Conservation (phyloP, 176 grass and related monocot genomes). For the Oryza brachyantha region DNA sequence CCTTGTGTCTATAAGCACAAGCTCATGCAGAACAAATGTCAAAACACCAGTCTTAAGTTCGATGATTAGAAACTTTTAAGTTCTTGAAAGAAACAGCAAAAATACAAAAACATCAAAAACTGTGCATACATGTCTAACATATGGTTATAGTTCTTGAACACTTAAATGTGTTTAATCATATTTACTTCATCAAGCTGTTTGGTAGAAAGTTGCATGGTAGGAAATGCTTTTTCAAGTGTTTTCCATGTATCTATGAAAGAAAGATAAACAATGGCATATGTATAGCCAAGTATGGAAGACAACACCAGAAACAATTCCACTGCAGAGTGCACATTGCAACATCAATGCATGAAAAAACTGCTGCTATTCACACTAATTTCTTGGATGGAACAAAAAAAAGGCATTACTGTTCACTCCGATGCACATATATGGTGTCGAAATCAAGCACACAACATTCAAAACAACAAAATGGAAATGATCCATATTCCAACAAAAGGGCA, state of each 20-base stretch:
- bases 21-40: slow-evolving; percentile 9
- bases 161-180: neutral
- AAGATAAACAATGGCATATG: neutral
- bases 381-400: neutral
- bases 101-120: neutral
- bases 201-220: neutral
- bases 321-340: neutral
- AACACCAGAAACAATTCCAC: neutral
- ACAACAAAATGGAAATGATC: slow-evolving; percentile 9
- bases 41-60: neutral
- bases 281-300: neutral
- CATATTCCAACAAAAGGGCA: neutral
- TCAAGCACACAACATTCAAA: neutral
- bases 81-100: too few relatives aligned
- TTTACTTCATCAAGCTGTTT: neutral
- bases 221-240: neutral
- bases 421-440: neutral
- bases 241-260: neutral
- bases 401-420: neutral
- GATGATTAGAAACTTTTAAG: neutral
- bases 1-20: neutral
- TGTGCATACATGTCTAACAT: neutral
- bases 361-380: neutral
- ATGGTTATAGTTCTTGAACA: neutral
- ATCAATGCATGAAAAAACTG: neutral